A percentile compares a stretch with the other conserved stretches of the same genome.
These are phyloP conservation scores for Plectosphaerella sp. DNA, from an alignment of 2,329 filamentous ascomycete genomes.

Conservation along the genomic window DNA sequence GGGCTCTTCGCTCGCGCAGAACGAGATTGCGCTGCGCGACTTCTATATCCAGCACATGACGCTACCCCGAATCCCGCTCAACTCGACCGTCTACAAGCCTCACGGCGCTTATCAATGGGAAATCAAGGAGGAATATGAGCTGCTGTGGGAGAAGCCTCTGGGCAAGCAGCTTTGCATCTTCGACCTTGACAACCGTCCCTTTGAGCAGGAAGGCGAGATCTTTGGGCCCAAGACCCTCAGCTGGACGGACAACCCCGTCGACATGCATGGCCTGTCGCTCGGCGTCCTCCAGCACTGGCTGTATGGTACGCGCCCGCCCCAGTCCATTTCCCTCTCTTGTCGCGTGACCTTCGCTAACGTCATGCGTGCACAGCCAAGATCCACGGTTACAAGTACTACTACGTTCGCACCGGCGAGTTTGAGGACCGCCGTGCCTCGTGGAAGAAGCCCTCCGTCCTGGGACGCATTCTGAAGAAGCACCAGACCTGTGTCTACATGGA, in stretches of 20 bases:
- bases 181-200: slow-evolving; percentile 37
- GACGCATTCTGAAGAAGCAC: slow-evolving; percentile 36
- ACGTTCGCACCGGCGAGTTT: slow-evolving; percentile 30
- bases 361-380: slow-evolving; percentile 28
- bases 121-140: slow-evolving; percentile 16
- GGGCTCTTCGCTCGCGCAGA: no score
- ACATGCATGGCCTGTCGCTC: slow-evolving; percentile 30
- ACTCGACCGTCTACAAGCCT: slow-evolving; percentile 19
- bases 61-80: slow-evolving; percentile 21
- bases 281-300: slow-evolving; percentile 40
- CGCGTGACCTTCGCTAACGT: slow-evolving; percentile 12
- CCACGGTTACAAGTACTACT: slow-evolving; percentile 44
- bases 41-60: slow-evolving; percentile 27
- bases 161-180: slow-evolving; percentile 38
- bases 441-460: slow-evolving; percentile 38
- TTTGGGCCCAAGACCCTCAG: slow-evolving; percentile 28
- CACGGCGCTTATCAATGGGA: slow-evolving; percentile 27
- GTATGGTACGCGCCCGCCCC: slow-evolving; percentile 24
- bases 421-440: slow-evolving; percentile 38
- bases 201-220: slow-evolving; percentile 27
- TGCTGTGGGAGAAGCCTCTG: slow-evolving; percentile 26
- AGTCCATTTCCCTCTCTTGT: not conserved
- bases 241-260: slow-evolving; percentile 24
- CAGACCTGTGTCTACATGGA: slow-evolving; percentile 39
- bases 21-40: slow-evolving; percentile 15